Evolutionary conservation across 257 asterid species (phyloP), one percentile per base, ranked within the genome.

Genomic region (Forsythia suspensa): DNA sequence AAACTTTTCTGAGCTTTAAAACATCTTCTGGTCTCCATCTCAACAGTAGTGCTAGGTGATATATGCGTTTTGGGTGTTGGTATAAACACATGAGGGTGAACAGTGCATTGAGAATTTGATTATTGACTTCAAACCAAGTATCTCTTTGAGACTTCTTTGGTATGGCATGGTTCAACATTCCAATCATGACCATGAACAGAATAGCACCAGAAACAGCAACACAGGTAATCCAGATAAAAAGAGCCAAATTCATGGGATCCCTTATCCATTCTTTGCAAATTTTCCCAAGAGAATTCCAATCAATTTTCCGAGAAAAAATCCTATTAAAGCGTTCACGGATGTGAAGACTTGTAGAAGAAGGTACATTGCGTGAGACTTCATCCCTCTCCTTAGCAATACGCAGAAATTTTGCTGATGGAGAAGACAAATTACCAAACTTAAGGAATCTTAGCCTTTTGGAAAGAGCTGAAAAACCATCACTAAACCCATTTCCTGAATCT

Each of bases 121-220:
- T 94, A 83, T 94, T 92, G 73, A 94, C 96, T 81, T 92, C 98
- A 66, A 92, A 94, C 98, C 98, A 94, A 79, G 88, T 82, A 77
- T 92, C 90, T 81, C 98, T 85, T 48, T 89, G 84, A 0, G 96
- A 85, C 82, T 92, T 94, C 84, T 86, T 90, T 0, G 91, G 97
- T 52, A 94, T 79, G 71, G 89, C 94, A 48, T 78, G 94, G 86
- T 92, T 88, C 81, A 92, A 85, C 98, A 92, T 94, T 72, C 98
- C 98, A 0, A 87, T 86, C 98, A 94, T 94, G 80, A 94, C 96
- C 88, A 94, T 84, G 84, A 94, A 94, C 11, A 94, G 86, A 75
- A 94, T 88, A 70, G 98, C 98, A 24, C 98, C 98, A 3, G 98
- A 94, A 79, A 94, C 74, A 73, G 96, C 98, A 70, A 94, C 97